Evolutionary conservation across 345 rosid genomes (phyloP).

Genomic region (Fremontodendron californicum): DNA sequence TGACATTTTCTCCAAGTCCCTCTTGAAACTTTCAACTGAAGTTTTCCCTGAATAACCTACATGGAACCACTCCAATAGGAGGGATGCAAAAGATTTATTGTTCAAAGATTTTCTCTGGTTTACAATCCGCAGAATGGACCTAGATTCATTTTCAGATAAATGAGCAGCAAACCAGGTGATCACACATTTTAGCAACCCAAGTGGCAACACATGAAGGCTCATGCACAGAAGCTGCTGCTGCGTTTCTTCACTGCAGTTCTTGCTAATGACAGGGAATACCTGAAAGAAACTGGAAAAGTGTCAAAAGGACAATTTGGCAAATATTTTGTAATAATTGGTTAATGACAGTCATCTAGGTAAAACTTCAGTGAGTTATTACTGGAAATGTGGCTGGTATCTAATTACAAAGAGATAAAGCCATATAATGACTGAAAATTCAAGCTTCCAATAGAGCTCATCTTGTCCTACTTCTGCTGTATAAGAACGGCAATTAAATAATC

Average conservation of each 20-base stretch:
- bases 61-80: constrained; percentile 62
- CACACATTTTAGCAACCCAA: constrained; percentile 66
- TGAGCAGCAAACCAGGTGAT: constrained; percentile 67
- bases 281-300: constrained; percentile 26
- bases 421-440: not conserved
- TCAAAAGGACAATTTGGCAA: constrained; percentile 17
- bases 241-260: constrained; percentile 45
- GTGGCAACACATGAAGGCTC: constrained; percentile 67
- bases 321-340: not conserved
- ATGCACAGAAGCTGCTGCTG: constrained; percentile 51
- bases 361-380: not conserved
- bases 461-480: not conserved
- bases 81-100: constrained; percentile 43
- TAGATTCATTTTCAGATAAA: constrained; percentile 52
- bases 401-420: not conserved
- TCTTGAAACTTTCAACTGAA: constrained; percentile 45
- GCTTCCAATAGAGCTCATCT: not conserved
- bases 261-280: constrained; percentile 54
- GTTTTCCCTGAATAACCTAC: constrained; percentile 56
- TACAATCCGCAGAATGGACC: constrained; percentile 45
- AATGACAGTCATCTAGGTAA: not conserved
- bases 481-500: not conserved
- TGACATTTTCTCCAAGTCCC: constrained; percentile 46
- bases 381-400: not conserved
- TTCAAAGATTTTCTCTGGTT: constrained; percentile 27